Base-by-base conservation (phyloP, 2,329 filamentous ascomycete genomes). In the Trichothecium sympodiale region DNA sequence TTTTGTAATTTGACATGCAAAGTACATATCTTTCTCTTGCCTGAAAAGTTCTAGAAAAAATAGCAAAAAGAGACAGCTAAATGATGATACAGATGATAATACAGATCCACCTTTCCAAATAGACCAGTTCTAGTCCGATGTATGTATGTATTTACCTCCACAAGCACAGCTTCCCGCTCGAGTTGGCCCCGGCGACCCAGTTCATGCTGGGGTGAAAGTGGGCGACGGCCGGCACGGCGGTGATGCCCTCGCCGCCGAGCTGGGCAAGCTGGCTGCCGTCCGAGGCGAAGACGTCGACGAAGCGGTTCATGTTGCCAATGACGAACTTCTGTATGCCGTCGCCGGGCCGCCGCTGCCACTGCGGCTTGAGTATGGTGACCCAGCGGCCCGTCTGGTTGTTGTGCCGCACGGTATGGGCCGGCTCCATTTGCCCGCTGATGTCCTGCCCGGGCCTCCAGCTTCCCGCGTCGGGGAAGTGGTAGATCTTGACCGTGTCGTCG, bases 231-330 rank as follows among this genome's bases (percentile, higher is more conserved):
- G 91, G 91, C 4, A 98, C 91, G 6, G 91, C 91, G 1, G 87
- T 94, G 46, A 98, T 94, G 1, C 82, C 84, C 1, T 94, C 86
- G 1, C 87, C 86, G 2, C 80, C 86, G 1, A 94, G 59, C 56
- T 96, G 89, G 1, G 84, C 89, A 4, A 98, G 62, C 55, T 96
- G 89, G 49, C 86, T 80, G 0, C 91, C 91, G 33, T 82, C 74
- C 1, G 77, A 71, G 1, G 81, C 82, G 54, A 83, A 98, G 1
- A 98, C 73, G 51, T 98, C 91, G 2, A 96, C 85, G 48, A 95
- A 96, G 2, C 91, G 77, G 53, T 94, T 94, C 91, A 96, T 96
- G 47, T 96, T 98, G 2, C 85, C 91, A 38, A 98, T 89, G 17
- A 77, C 83, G 48, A 98, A 87, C 41, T 89, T 86, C 43, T 94